phyloP scores from a whole-genome alignment of 2,329 filamentous ascomycete genomes.

The Orbilia quercus region DNA sequence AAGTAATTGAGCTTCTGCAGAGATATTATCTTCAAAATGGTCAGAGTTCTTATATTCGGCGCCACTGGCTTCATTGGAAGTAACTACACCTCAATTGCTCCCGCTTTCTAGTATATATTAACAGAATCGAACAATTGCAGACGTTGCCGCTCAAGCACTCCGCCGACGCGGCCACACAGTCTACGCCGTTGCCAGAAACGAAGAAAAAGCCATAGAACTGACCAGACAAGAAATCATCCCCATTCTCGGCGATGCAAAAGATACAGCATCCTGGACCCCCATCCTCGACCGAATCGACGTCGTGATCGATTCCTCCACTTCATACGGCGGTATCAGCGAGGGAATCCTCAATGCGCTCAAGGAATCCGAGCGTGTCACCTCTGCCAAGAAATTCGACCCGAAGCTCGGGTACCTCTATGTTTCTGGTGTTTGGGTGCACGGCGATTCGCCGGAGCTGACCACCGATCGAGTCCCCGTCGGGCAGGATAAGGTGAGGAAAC shows the following conservation, averaged over 20 bases:
- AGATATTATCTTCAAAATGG: constrained; percentile 59
- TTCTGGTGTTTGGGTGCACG: constrained; percentile 63
- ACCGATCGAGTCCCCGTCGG: constrained; percentile 61
- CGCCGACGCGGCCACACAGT: constrained; percentile 61
- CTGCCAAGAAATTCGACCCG: constrained; percentile 55
- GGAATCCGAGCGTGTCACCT: constrained; percentile 53
- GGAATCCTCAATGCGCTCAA: constrained; percentile 58
- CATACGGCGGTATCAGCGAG: constrained; percentile 57
- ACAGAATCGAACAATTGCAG: constrained; percentile 19
- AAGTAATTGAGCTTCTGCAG: too few relatives aligned
- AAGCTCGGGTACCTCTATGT: constrained; percentile 64
- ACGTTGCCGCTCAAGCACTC: constrained; percentile 55
- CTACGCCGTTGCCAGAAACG: constrained; percentile 62
- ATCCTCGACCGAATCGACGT: constrained; percentile 61
- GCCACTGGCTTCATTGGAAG: constrained; percentile 62
- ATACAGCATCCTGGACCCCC: constrained; percentile 58
- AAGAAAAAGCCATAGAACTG: constrained; percentile 61
- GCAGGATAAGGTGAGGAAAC: constrained; percentile 53
- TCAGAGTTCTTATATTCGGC: constrained; percentile 61
- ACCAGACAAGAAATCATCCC: constrained; percentile 62
- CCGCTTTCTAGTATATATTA: too few relatives aligned
- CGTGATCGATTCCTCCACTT: constrained; percentile 62
- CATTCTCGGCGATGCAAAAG: constrained; percentile 59
- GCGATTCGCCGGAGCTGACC: constrained; percentile 59
- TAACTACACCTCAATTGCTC: constrained; percentile 18